phyloP scores from a whole-genome alignment of 768 basidiomycete genomes.

The Lactarius quietus region DNA sequence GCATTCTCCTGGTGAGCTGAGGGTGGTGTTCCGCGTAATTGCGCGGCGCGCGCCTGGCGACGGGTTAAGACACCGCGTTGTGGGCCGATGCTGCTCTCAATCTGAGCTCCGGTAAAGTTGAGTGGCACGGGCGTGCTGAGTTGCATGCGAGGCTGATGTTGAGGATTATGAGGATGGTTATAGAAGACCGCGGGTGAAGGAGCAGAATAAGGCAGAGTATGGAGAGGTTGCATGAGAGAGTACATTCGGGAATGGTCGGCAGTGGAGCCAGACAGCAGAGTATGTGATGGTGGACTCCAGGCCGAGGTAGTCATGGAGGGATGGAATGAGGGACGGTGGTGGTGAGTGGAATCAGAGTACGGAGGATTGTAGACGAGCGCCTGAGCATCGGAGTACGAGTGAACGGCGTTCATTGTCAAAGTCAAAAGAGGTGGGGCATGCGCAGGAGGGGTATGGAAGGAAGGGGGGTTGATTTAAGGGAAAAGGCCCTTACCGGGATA shows the following conservation, averaged over 20 bases:
- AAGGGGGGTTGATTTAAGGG: conserved; percentile 22
- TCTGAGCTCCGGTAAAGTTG: conserved; percentile 22
- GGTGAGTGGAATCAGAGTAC: conserved; percentile 26
- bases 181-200: conserved; percentile 21
- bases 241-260: conserved; percentile 27
- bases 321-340: conserved; percentile 24
- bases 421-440: conserved; percentile 23
- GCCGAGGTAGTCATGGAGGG: conserved; percentile 22
- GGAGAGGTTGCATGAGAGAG: conserved; percentile 28
- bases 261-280: conserved; percentile 23
- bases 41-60: conserved; percentile 24
- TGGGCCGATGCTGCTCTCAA: conserved; percentile 27
- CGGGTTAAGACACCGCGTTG: conserved; percentile 24
- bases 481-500: conserved; percentile 9
- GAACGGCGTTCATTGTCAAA: conserved; percentile 24
- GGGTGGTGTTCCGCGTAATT: conserved; percentile 18
- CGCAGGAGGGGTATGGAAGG: conserved; percentile 20
- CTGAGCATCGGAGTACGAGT: conserved; percentile 24
- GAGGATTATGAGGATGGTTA: conserved; percentile 21
- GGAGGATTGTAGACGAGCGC: conserved; percentile 21
- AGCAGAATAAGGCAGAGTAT: conserved; percentile 28
- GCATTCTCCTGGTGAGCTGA: conserved; percentile 9
- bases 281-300: conserved; percentile 29
- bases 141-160: conserved; percentile 20
- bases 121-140: conserved; percentile 19